Evolutionary conservation across 352 stramenopile genomes (phyloP), one percentile per base, ranked within the genome.

Genomic region (Phytophthora ramorum): DNA sequence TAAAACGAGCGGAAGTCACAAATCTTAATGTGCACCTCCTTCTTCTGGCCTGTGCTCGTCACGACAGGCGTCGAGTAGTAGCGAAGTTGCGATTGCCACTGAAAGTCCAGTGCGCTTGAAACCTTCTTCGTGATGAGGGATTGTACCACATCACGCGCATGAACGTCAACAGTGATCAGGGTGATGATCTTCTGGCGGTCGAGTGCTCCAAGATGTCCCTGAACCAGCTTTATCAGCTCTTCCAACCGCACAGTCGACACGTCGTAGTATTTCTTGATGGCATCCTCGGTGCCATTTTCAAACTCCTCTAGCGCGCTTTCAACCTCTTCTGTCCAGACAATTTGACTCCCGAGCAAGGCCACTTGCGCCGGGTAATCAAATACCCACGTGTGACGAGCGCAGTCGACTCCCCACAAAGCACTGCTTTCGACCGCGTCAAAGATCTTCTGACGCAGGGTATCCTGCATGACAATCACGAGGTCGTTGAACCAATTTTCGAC

Each of bases 101-200:
- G 79, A 69, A 99, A 99, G 41, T 97, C 90, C 30, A 95, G 71
- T 1, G 92, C 89, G 55, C 88, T 96, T 41, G 92, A 93, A 0
- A 93, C 95, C 70, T 98, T 98, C 66, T 98, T 96, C 3, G 81
- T 76, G 35, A 98, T 93, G 16, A 99, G 78, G 14, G 85, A 91
- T 58, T 98, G 87, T 7, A 99, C 86, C 12, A 98, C 93, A 63
- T 99, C 96, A n/a, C 96, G 89, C 30, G 92, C 95, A 60, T 99
- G 96, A 0, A 98, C 96, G 56, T 99, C 96, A 44, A 98, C 94
- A n/a, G 95, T 98, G 65, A 99, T 98, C 19, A 99, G 76, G n/a
- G 94, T 98, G 67, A 98, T 98, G 38, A 98, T 96, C 69, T 98
- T 98, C 32, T 91, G 91, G 1, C 96, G 89, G 45, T 92, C 80